phyloP scores from a whole-genome alignment of 257 asterid genomes.

The Solanum dulcamara region DNA sequence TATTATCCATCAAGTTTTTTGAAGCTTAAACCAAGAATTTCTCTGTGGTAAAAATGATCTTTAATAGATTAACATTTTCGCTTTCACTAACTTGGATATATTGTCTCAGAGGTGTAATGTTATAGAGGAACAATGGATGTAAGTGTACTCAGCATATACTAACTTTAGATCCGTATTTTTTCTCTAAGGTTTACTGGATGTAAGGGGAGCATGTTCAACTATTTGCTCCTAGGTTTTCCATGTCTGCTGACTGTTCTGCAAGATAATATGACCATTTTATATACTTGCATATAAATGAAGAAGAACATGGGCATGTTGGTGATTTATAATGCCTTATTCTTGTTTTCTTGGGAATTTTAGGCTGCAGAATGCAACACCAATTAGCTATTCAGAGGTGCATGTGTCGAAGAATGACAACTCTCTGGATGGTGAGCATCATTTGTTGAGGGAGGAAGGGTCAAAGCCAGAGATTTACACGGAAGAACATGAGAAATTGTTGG shows the following conservation, averaged over 20 bases:
- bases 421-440: conserved; percentile 6
- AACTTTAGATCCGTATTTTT: background rate
- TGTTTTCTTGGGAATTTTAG: conserved; percentile 26
- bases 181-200: background rate
- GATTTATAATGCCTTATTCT: background rate
- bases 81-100: background rate
- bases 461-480: conserved; percentile 79
- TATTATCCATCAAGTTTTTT: background rate
- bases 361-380: conserved; percentile 69
- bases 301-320: background rate
- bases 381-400: conserved; percentile 54
- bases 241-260: background rate
- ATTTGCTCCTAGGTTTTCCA: background rate
- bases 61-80: background rate
- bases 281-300: background rate
- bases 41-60: background rate
- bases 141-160: background rate
- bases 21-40: background rate
- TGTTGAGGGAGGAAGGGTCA: conserved; percentile 58
- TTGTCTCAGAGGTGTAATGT: background rate
- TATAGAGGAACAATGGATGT: background rate
- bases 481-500: conserved; percentile 77
- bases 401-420: conserved; percentile 25
- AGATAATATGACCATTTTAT: background rate
- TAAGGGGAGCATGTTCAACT: background rate